Conservation (phyloP, 495 filamentous ascomycete genomes). For the Annulohypoxylon nitens region DNA sequence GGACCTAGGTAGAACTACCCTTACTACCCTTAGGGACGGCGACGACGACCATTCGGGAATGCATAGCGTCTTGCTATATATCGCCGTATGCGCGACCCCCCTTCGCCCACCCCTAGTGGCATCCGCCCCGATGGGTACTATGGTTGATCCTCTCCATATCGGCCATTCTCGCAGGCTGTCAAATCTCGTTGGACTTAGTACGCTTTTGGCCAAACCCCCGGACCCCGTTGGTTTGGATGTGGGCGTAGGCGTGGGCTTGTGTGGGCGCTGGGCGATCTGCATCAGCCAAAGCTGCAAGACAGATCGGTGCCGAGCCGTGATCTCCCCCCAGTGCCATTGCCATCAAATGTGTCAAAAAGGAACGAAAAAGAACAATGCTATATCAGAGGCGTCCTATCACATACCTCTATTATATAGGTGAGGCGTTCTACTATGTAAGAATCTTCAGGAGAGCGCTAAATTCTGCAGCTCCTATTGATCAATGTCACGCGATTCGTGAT, state of each 20-base stretch:
- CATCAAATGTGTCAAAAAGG: constrained; percentile 5
- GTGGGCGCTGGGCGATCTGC: constrained; percentile 30
- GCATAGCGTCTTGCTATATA: constrained; percentile 33
- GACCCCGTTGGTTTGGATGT: constrained; percentile 29
- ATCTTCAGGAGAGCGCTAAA: background rate
- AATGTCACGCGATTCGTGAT: background rate
- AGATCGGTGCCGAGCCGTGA: constrained; percentile 47
- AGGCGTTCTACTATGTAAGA: background rate
- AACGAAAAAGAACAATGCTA: constrained; percentile 9
- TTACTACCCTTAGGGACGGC: constrained; percentile 30
- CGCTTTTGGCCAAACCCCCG: constrained; percentile 45
- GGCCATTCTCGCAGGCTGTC: constrained; percentile 45
- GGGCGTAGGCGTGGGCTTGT: background rate
- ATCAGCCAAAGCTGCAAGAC: constrained; percentile 40
- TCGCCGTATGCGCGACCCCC: constrained; percentile 15
- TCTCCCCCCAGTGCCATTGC: constrained; percentile 12
- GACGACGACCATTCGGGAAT: constrained; percentile 43
- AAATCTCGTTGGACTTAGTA: constrained; percentile 43
- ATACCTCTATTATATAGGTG: background rate
- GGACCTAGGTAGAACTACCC: background rate
- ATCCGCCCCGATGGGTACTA: constrained; percentile 43
- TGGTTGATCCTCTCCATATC: constrained; percentile 32
- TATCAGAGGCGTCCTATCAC: background rate
- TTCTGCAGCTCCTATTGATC: background rate
- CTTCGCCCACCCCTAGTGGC: constrained; percentile 28